These are phyloP conservation scores for Xylariaceae sp. DNA, from an alignment of 2,329 filamentous ascomycete species.

Conservation along the genomic window DNA sequence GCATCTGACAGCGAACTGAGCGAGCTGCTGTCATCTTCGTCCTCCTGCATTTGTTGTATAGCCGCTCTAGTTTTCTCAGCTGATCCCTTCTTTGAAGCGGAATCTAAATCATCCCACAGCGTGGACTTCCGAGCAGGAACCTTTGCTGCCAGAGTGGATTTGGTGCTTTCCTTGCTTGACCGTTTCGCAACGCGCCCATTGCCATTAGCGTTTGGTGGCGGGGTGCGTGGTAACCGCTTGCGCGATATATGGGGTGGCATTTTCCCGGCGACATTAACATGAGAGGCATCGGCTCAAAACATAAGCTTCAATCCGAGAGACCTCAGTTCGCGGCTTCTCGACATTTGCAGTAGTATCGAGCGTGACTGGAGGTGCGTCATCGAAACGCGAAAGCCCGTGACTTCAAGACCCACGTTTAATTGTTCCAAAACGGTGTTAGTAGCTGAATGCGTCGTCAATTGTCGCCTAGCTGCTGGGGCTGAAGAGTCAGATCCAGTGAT, in stretches of 20 bases:
- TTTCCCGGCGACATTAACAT: conserved; percentile 27
- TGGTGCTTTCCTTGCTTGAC: conserved; percentile 39
- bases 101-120: conserved; percentile 67
- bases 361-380: conserved; percentile 34
- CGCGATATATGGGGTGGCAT: conserved; percentile 75
- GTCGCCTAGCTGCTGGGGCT: not conserved
- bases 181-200: conserved; percentile 40
- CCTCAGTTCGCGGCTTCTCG: not conserved
- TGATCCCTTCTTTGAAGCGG: conserved; percentile 52
- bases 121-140: conserved; percentile 58
- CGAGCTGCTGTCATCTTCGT: conserved; percentile 53
- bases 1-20: conserved; percentile 62
- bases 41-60: conserved; percentile 53
- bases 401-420: conserved; percentile 24
- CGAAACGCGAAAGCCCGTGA: conserved; percentile 42
- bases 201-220: conserved; percentile 45
- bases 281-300: not conserved
- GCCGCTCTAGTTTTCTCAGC: conserved; percentile 51
- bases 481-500: too few species aligned
- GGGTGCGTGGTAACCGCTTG: conserved; percentile 66
- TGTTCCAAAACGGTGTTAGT: conserved; percentile 18
- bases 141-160: conserved; percentile 32
- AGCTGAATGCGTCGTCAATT: not conserved
- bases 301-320: not conserved
- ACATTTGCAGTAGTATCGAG: not conserved